phyloP scores from a whole-genome alignment of 2,329 filamentous ascomycete species.

The Metarhizium guizhouense region DNA sequence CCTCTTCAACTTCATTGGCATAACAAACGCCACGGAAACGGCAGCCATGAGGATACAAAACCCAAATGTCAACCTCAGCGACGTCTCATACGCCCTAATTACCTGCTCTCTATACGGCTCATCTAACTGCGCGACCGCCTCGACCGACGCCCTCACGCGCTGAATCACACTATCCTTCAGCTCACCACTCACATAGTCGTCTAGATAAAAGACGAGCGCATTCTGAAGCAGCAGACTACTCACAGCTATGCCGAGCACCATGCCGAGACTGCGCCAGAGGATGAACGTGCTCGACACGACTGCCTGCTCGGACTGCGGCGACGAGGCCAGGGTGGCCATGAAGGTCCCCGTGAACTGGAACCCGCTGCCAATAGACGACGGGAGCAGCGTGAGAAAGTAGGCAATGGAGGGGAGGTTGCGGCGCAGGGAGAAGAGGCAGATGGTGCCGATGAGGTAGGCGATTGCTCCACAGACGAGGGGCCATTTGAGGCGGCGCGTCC shows the following conservation, averaged over 20 bases:
- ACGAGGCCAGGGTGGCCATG: conserved; percentile 52
- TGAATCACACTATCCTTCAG: conserved; percentile 48
- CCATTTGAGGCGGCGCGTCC: conserved; percentile 50
- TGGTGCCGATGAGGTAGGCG: conserved; percentile 40
- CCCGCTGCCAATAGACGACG: conserved; percentile 49
- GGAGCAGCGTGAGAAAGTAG: conserved; percentile 49
- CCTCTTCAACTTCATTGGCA: conserved; percentile 45
- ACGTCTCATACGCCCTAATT: conserved; percentile 43
- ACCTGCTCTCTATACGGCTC: conserved; percentile 43
- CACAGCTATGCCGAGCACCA: conserved; percentile 61
- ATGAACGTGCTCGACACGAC: conserved; percentile 62
- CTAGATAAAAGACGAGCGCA: conserved; percentile 50
- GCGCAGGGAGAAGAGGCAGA: conserved; percentile 40
- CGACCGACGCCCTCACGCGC: conserved; percentile 44
- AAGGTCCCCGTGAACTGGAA: conserved; percentile 57
- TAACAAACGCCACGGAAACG: conserved; percentile 36
- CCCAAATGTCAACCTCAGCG: conserved; percentile 38
- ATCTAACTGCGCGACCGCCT: conserved; percentile 38
- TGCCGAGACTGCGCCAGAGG: conserved; percentile 62
- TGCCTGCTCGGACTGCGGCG: conserved; percentile 52
- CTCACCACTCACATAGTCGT: conserved; percentile 46
- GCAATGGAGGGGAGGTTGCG: conserved; percentile 39
- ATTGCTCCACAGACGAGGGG: conserved; percentile 43
- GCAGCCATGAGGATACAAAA: conserved; percentile 36
- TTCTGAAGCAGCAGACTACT: conserved; percentile 70